These are phyloP conservation scores for Panicum miliaceum DNA, from an alignment of 176 grass and related monocot species.

Conservation along the genomic window DNA sequence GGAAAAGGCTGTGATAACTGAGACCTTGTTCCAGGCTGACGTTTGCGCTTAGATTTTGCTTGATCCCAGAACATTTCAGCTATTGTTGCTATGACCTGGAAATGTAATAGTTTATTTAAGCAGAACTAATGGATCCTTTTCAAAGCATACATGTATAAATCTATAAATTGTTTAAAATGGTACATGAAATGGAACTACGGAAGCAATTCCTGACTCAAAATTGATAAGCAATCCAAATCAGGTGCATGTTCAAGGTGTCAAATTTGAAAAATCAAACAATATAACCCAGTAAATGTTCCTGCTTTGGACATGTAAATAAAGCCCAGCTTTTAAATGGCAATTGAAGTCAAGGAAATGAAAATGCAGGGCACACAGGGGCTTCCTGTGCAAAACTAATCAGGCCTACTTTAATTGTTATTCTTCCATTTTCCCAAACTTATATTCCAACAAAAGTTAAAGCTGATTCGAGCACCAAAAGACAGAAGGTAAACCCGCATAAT, in stretches of 20 bases:
- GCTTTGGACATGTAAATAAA: neutral
- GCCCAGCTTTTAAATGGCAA: neutral
- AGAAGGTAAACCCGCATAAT: constrained; percentile 16
- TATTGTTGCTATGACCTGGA: constrained; percentile 72
- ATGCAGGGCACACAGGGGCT: neutral
- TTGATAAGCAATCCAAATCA: constrained; percentile 28
- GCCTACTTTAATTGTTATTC: neutral
- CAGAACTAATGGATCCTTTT: neutral
- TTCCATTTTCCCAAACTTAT: constrained; percentile 11
- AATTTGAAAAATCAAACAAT: constrained; percentile 3
- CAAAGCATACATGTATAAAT: neutral
- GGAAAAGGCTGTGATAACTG: constrained; percentile 53
- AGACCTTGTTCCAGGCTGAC: constrained; percentile 53
- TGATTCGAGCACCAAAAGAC: neutral
- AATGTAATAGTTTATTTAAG: constrained; percentile 43
- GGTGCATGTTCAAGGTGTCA: neutral
- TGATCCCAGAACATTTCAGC: constrained; percentile 83
- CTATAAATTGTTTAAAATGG: neutral
- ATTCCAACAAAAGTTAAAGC: neutral
- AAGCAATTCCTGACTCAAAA: neutral
- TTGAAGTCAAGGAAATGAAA: neutral
- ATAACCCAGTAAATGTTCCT: neutral
- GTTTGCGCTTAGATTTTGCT: constrained; percentile 60
- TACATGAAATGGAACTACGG: neutral
- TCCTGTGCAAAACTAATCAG: neutral